Conservation (phyloP, 2,329 filamentous ascomycete species). For the Emericellopsis cladophorae region DNA sequence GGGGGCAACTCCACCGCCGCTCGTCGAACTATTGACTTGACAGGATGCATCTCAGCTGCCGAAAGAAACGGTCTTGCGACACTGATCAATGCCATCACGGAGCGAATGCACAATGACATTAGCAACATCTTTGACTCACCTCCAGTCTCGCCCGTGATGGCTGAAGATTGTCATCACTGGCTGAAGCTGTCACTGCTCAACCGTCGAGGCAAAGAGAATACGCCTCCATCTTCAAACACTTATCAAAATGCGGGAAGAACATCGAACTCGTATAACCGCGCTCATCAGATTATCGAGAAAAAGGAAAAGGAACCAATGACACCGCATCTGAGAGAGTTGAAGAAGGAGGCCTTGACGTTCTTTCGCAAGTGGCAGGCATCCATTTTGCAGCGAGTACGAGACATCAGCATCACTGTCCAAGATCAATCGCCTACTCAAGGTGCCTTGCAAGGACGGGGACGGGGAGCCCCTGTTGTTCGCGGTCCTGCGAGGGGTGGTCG, state of each 20-base stretch:
- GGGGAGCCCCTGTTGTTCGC: conserved; percentile 10
- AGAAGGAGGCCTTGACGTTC: conserved; percentile 53
- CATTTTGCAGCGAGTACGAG: conserved; percentile 57
- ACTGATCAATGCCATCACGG: conserved; percentile 38
- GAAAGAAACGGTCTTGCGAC: conserved; percentile 40
- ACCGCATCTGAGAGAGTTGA: conserved; percentile 48
- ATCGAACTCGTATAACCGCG: conserved; percentile 11
- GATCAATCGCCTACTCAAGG: conserved; percentile 16
- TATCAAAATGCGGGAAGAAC: conserved; percentile 2
- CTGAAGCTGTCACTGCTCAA: conserved; percentile 19
- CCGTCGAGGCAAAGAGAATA: conserved; percentile 10
- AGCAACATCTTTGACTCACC: conserved; percentile 37
- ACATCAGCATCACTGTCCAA: conserved; percentile 39
- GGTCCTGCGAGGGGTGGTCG: conserved; percentile 11
- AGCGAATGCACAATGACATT: conserved; percentile 41
- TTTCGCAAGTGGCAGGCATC: conserved; percentile 72
- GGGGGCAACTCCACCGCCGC: conserved; percentile 14
- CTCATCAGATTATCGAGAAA: conserved; percentile 15
- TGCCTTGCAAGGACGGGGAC: conserved; percentile 20
- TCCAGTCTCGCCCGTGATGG: conserved; percentile 16
- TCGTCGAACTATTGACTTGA: conserved; percentile 37
- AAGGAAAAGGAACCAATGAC: conserved; percentile 21
- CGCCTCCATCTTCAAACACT: not conserved
- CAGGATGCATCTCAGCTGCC: conserved; percentile 28
- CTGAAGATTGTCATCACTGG: conserved; percentile 19